These are phyloP conservation scores for Starmerella stellata DNA, from an alignment of 805 yeast genomes.

Conservation along the genomic window DNA sequence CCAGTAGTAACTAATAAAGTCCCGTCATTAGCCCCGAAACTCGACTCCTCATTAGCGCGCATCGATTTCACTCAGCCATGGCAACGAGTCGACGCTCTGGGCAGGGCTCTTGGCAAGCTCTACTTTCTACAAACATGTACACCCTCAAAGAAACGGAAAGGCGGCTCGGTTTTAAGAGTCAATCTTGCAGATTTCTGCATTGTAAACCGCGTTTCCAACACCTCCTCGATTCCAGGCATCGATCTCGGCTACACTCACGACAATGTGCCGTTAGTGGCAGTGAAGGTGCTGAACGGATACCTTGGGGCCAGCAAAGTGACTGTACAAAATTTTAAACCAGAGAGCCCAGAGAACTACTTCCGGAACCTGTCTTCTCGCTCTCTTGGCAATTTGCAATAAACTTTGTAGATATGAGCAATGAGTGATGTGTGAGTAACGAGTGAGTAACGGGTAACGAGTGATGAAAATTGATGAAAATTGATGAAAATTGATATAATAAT, in stretches of 20 bases:
- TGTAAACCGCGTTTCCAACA: neutral
- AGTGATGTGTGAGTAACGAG: too few relatives aligned
- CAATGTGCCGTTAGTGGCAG: constrained; percentile 6
- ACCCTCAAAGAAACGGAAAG: constrained; percentile 4
- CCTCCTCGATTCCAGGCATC: neutral
- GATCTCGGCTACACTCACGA: neutral
- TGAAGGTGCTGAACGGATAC: constrained; percentile 12
- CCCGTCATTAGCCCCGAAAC: neutral
- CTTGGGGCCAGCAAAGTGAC: constrained; percentile 15
- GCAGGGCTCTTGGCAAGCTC: constrained; percentile 15
- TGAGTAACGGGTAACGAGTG: too few relatives aligned
- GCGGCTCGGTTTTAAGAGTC: constrained; percentile 8
- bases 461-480: too few relatives aligned
- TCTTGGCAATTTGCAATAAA: too few relatives aligned
- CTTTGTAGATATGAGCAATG: too few relatives aligned
- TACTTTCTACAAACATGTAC: constrained; percentile 10
- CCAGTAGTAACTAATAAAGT: neutral
- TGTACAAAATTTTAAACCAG: constrained; percentile 14
- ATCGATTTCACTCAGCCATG: constrained; percentile 4
- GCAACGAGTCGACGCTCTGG: constrained; percentile 9
- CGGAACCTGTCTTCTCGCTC: neutral
- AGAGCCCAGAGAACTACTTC: constrained; percentile 5
- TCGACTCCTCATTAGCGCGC: neutral
- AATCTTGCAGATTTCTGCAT: constrained; percentile 7
- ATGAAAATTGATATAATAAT: too few relatives aligned